Conservation (phyloP, 129 eudicot species). For the Ambrosia trifida region DNA sequence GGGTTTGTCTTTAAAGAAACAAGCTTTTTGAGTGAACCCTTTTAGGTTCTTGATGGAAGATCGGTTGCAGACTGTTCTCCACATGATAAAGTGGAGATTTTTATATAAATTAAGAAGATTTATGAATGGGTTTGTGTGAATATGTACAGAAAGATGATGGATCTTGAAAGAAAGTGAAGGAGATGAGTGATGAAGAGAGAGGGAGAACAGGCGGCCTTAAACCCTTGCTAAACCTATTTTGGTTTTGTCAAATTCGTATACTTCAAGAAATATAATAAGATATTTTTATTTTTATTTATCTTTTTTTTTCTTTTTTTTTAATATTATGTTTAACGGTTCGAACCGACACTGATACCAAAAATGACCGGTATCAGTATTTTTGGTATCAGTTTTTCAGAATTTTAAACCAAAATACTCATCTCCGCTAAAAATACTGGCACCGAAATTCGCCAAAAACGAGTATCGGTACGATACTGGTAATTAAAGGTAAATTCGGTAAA, state of each 20-base stretch:
- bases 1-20: conserved; percentile 26
- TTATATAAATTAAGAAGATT: background rate
- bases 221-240: conserved; percentile 60
- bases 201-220: conserved; percentile 50
- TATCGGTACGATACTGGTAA: no score
- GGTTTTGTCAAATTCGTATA: background rate
- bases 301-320: background rate
- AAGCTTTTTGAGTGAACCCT: conserved; percentile 29
- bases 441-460: no score
- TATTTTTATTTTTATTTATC: background rate
- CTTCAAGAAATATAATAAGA: background rate
- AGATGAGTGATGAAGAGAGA: conserved; percentile 15
- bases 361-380: no score
- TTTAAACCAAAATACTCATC: no score
- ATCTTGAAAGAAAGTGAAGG: conserved; percentile 13
- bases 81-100: conserved; percentile 48
- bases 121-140: background rate
- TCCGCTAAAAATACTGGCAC: no score
- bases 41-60: conserved; percentile 58
- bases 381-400: no score
- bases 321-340: no score
- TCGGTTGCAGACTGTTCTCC: conserved; percentile 60
- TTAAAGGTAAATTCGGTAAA: no score
- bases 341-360: no score
- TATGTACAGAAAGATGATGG: conserved; percentile 24